These are phyloP conservation scores for Buddleja alternifolia DNA, from an alignment of 257 asterid species.

Conservation along the genomic window DNA sequence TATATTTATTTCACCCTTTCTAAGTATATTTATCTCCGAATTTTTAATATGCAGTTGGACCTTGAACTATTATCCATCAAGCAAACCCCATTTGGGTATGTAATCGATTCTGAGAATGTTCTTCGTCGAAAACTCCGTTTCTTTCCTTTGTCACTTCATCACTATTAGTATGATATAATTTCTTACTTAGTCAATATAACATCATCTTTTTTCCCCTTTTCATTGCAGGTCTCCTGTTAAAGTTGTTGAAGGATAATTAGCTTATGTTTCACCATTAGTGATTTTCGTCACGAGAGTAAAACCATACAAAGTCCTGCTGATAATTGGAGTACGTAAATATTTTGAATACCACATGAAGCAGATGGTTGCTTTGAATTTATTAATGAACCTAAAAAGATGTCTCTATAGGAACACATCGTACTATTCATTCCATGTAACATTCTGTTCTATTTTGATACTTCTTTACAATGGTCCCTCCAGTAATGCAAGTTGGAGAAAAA, in stretches of 20 bases:
- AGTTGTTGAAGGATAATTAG: slow-evolving; percentile 74
- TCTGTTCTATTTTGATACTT: not conserved
- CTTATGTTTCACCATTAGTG: slow-evolving; percentile 16
- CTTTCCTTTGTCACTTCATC: not conserved
- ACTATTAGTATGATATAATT: not conserved
- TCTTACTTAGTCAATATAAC: not conserved
- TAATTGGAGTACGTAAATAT: too few species aligned
- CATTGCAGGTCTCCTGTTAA: slow-evolving; percentile 83
- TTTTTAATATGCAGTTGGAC: slow-evolving; percentile 63
- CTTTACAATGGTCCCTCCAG: not conserved
- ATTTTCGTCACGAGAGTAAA: slow-evolving; percentile 8
- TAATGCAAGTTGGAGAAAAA: too few species aligned
- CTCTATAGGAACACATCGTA: slow-evolving; percentile 4
- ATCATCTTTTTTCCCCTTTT: not conserved
- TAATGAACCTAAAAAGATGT: too few species aligned
- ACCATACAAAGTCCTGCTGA: not conserved
- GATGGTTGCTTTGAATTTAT: too few species aligned
- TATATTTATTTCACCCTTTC: not conserved
- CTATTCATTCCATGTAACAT: slow-evolving; percentile 4
- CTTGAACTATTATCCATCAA: slow-evolving; percentile 84
- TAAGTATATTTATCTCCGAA: not conserved
- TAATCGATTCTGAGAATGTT: not conserved
- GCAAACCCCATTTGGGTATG: slow-evolving; percentile 92
- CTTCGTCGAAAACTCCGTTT: too few species aligned
- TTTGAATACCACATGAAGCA: not conserved